Percentiles rank a stretch among this genome's conserved stretches.
Conservation (phyloP, 352 stramenopile genomes). For the Thalassiosira oceanica region DNA sequence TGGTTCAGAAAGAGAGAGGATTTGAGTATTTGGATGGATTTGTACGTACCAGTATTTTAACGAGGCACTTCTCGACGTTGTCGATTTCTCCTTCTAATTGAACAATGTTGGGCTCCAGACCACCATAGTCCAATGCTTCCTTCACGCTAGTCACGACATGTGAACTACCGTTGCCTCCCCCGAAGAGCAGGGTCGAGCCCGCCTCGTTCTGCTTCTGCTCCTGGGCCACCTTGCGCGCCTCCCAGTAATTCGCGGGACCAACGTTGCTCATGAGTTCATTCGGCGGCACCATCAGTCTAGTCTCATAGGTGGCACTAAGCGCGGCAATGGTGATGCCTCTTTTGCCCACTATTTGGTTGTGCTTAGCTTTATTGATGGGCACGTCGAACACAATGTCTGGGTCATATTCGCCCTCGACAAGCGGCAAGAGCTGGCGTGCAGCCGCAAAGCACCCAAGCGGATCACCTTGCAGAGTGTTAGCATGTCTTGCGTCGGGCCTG, state of each 20-base stretch:
- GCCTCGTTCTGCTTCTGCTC: conserved; percentile 10
- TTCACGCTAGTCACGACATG: neutral
- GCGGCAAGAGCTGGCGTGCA: conserved; percentile 26
- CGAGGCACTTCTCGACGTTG: conserved; percentile 59
- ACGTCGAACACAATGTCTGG: conserved; percentile 65
- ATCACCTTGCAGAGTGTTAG: too few species aligned
- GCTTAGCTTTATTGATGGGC: conserved; percentile 52
- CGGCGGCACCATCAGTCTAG: conserved; percentile 71
- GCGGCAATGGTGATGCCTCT: conserved; percentile 46
- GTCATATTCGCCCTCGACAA: conserved; percentile 27
- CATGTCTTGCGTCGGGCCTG: too few species aligned
- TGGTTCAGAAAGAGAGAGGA: too few species aligned
- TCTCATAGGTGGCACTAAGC: conserved; percentile 48
- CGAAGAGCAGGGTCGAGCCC: conserved; percentile 26
- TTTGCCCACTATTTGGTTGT: conserved; percentile 64
- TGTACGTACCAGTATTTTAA: conserved; percentile 50
- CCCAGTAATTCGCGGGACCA: conserved; percentile 17
- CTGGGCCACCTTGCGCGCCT: conserved; percentile 26
- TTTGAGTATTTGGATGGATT: too few species aligned
- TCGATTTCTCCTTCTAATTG: conserved; percentile 71
- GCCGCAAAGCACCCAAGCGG: conserved; percentile 31
- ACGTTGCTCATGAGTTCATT: conserved; percentile 18
- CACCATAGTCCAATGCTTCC: neutral
- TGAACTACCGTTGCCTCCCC: neutral
- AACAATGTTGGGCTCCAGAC: conserved; percentile 48